Conservation (phyloP, 2,329 filamentous ascomycete genomes). For the Xylaria sp. region DNA sequence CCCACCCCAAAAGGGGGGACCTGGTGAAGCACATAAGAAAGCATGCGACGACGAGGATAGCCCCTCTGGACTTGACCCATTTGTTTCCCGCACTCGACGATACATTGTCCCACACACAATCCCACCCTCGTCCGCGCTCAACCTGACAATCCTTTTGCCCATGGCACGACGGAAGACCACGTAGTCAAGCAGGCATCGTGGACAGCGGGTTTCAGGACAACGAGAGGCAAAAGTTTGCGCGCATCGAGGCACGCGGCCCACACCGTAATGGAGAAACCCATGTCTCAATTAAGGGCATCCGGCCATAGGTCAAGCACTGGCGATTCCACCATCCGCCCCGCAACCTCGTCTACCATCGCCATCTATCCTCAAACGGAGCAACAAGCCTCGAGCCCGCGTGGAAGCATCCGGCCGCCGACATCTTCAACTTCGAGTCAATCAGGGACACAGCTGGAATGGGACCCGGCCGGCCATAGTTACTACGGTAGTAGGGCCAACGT, state of each 20-base stretch:
- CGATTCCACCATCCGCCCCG: slow-evolving; percentile 15
- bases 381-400: slow-evolving; percentile 12
- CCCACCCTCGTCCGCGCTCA: neutral
- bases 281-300: slow-evolving; percentile 7
- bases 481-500: slow-evolving; percentile 29
- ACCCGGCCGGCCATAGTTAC: slow-evolving; percentile 22
- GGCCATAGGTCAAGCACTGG: slow-evolving; percentile 12
- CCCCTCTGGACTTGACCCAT: slow-evolving; percentile 21
- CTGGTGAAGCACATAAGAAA: slow-evolving; percentile 24
- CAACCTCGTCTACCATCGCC: slow-evolving; percentile 16
- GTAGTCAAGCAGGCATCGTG: slow-evolving; percentile 13
- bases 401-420: slow-evolving; percentile 18
- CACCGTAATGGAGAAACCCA: slow-evolving; percentile 18
- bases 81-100: slow-evolving; percentile 19
- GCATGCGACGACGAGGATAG: slow-evolving; percentile 26
- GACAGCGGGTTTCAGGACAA: slow-evolving; percentile 10
- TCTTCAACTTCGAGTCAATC: slow-evolving; percentile 30
- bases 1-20: slow-evolving; percentile 22
- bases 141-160: slow-evolving; percentile 1
- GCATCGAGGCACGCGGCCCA: slow-evolving; percentile 19
- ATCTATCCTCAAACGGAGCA: slow-evolving; percentile 22
- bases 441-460: slow-evolving; percentile 26
- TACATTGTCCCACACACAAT: slow-evolving; percentile 16
- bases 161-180: slow-evolving; percentile 19
- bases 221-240: slow-evolving; percentile 4